Percentiles rank a stretch among this genome's conserved stretches.
Conservation (phyloP, 176 grass and related monocot species). For the Oryza glumipatula region DNA sequence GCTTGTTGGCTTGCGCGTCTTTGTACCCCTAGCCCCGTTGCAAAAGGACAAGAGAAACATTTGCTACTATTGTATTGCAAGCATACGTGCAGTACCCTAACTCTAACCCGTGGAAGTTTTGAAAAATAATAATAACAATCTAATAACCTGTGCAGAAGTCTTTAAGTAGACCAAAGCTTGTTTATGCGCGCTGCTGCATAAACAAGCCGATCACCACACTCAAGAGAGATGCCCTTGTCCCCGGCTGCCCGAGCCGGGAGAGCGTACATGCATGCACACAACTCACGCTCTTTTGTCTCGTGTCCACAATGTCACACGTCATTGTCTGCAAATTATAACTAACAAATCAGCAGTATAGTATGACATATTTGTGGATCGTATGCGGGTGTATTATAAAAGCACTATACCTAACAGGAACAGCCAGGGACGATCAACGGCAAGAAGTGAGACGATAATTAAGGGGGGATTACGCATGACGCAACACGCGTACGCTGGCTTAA, state of each 20-base stretch:
- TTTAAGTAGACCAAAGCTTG: conserved; percentile 12
- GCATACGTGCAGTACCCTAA: conserved; percentile 27
- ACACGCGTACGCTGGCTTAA: conserved; percentile 2
- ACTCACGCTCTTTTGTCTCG: neutral
- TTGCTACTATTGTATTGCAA: conserved; percentile 9
- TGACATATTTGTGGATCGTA: neutral
- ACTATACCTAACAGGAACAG: neutral
- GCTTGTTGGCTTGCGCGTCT: neutral
- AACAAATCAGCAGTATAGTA: neutral
- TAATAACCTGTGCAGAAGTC: conserved; percentile 23
- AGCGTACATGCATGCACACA: conserved; percentile 33
- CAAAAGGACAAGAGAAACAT: conserved; percentile 4
- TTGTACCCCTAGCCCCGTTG: neutral
- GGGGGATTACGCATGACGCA: neutral
- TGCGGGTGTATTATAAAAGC: neutral
- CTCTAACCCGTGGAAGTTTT: conserved; percentile 41
- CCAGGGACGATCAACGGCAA: neutral
- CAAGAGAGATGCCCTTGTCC: conserved; percentile 64
- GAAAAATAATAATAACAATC: neutral
- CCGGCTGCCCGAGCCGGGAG: conserved; percentile 20
- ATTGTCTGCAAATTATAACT: neutral
- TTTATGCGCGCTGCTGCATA: neutral
- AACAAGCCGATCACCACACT: conserved; percentile 24
- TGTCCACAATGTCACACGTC: neutral
- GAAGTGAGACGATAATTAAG: conserved; percentile 9